Base-by-base conservation (phyloP, 1,284 basidiomycete genomes). In the Marasmius oreades region DNA sequence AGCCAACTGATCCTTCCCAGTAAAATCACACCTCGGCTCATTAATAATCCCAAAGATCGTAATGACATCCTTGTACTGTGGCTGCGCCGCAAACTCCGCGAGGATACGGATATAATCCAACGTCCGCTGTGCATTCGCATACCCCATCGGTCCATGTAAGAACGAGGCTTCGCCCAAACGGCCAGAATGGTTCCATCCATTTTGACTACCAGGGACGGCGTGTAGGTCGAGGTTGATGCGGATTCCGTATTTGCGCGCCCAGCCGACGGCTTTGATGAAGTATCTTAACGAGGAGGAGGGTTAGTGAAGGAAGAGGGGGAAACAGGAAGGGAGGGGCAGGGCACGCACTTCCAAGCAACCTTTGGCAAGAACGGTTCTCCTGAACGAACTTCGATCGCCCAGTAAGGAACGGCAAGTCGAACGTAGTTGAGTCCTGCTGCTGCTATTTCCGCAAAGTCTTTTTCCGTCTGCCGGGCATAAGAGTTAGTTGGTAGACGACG, bases 221-320 rank as follows among this genome's bases (percentile, higher is more conserved):
- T 91, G 89, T 16, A 97, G 71, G 71, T 98, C 95, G 55, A 98
- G 81, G 69, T 96, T 94, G 69, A 98, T 90, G 52, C 95, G 86
- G 50, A 98, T 67, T 22, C 95, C 95, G 69, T 98, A 98, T 76
- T 98, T 98, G 62, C 95, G 85, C n/a, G 92, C 93, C 95, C 95
- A 98, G 62, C 86, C 74, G 61, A 97, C 82, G 2, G 92, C 93
- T 72, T 94, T 94, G 58, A 95, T 77, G 73, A 94, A 90, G 72
- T 90, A 97, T 34, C 87, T 88, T 54, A 24, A 20, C 14, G 26
- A 11, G 22, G n/a, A 22, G 20, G 33, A 5, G 14, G 45, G 10
- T 34, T 22, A 22, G 43, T 45, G 26, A 36, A 10, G 34, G 22
- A 7, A 44, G 22, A 45, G 54, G 47, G 31, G 20, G 22, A 5